Base-by-base conservation (phyloP, 306 rosid genomes). In the Coriaria nepalensis region DNA sequence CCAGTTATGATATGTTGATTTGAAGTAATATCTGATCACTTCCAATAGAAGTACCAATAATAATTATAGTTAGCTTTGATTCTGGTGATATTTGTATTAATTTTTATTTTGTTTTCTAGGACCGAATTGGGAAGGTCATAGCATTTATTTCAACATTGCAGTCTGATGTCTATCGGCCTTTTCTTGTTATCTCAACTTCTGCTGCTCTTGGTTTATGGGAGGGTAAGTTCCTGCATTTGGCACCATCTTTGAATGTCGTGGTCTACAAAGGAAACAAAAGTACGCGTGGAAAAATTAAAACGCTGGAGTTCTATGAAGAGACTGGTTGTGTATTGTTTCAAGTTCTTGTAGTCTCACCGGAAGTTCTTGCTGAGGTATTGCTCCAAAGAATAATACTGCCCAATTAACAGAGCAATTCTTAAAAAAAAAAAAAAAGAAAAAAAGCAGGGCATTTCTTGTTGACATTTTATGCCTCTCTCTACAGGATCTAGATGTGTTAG, bases 161-260 rank as follows among this genome's bases (percentile, higher is more conserved):
- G 38, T 47, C 73, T 48, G 63, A 71, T 38, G 47, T 40, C 34
- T 51, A 13, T 63, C 78, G 37, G 10, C 83, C 93, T 50, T 78
- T 78, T 62, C 79, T 82, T 49, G 61, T 82, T 14, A 68, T 82
- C 67, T 54, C 93, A 56, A 68, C 83, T 38, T 52, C 61, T n/a
- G 35, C 75, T 40, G 51, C 79, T 29, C 71, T 82, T 47, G 40
- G 35, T 65, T 48, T 13, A 5, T 82, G 93, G 93, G 81, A 75
- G 50, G 45, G 54, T 40, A 73, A 60, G 60, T 73, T 82, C 57
- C 56, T 60, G 49, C 65, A 6, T 39, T 49, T 62, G 61, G 83
- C 77, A 35, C 78, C 82, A 39, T 56, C 77, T 61, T 40, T 68
- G 10, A 63, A 59, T 70, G 73, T 47, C 51, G 74, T 78, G 55